Base-by-base conservation (phyloP, 1,139 yeast species). In the Yamadazyma friedrichii region DNA sequence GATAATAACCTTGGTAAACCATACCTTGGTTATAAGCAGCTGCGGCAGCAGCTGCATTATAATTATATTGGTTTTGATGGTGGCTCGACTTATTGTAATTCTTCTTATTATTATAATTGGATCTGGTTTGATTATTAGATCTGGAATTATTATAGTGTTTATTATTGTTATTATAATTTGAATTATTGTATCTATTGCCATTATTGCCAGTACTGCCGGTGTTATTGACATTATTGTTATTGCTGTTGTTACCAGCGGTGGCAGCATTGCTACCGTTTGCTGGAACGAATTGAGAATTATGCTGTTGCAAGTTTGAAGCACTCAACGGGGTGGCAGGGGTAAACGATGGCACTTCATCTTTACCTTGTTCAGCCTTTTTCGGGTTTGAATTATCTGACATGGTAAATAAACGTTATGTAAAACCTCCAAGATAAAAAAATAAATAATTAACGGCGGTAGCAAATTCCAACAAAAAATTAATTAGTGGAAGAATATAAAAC, bases 1-100 rank as follows among this genome's bases (percentile, higher is more conserved):
- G 56, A 33, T 53, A 57, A 41, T 56, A 57, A 25, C 51, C 53
- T 28, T 52, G 55, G 43, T 56, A 59, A 38, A 49, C 47, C 52
- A 53, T 49, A 20, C 43, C 40, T 31, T 44, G 44, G 28, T 44
- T 42, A 36, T 50, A 51, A 34, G 49, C 44, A 28, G 53, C 44
- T 12, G 42, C 43, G 24, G 24, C 24, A 31, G 50, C 53, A 15
- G 58, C 52, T 40, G 54, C 42, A 33, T 47, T 47, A 35, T 47
- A 43, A 24, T 34, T 36, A 34, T 43, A 46, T 36, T 49, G 50
- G 22, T 43, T 40, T 17, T 45, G 47, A 27, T 47, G 47, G 27
- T 48, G 48, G 13, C 39, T 35, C 16, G 41, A 25, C 27, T 44
- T 46, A 27, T 40, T 38, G 16, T 33, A 39, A 34, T 27, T 39